Conservation (phyloP, 192 early-diverging fungal species). For the Coemansia sp. region DNA sequence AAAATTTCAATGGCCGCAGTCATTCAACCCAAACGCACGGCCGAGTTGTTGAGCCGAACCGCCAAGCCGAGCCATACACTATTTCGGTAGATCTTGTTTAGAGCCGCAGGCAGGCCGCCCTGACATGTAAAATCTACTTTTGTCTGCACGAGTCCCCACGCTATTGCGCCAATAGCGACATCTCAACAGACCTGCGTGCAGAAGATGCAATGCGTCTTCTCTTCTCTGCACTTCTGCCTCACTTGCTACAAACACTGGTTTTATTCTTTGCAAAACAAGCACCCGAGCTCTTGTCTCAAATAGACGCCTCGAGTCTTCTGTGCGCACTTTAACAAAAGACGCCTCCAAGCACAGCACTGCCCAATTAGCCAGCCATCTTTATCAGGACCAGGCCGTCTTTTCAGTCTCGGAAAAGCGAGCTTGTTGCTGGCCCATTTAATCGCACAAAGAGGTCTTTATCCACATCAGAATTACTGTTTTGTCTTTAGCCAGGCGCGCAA, state of each 20-base stretch:
- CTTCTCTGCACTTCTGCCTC: neutral
- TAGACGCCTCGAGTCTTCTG: too few relatives aligned
- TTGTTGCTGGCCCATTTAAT: neutral
- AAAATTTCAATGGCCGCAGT: too few relatives aligned
- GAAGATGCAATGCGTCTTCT: neutral
- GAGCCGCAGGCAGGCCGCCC: neutral
- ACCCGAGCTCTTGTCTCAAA: too few relatives aligned
- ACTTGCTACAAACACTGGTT: neutral
- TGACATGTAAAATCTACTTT: neutral
- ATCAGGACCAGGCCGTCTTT: neutral
- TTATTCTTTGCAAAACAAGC: neutral
- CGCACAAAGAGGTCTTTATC: constrained; percentile 1
- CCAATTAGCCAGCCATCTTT: neutral
- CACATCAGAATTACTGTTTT: neutral
- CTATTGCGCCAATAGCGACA: neutral
- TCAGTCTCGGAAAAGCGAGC: neutral
- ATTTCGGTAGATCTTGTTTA: neutral
- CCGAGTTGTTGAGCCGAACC: neutral
- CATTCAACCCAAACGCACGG: too few relatives aligned
- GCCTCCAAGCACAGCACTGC: neutral
- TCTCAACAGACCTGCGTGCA: neutral
- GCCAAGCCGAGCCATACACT: neutral
- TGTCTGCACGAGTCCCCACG: neutral
- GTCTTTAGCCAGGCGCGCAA: neutral
- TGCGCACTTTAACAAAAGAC: neutral